Conservation (phyloP, 2,329 filamentous ascomycete genomes). For the Diaporthe batatas region DNA sequence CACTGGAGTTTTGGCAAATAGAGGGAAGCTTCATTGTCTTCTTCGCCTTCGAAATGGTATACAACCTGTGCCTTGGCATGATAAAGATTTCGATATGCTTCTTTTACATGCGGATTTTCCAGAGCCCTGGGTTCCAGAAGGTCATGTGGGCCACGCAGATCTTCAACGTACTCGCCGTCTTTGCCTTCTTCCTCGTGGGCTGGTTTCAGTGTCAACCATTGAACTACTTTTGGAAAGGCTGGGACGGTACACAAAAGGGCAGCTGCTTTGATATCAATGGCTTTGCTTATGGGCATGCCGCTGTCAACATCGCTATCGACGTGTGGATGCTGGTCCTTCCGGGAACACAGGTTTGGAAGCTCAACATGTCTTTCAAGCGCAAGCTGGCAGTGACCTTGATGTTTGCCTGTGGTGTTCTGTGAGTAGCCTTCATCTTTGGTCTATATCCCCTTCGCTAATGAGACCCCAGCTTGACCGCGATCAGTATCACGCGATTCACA, state of each 20-base stretch:
- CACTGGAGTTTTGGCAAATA: conserved; percentile 46
- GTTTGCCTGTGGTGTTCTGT: conserved; percentile 53
- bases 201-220: conserved; percentile 14
- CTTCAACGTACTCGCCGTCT: background rate
- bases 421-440: background rate
- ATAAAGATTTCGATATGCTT: conserved; percentile 37
- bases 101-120: conserved; percentile 28
- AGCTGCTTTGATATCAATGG: conserved; percentile 23
- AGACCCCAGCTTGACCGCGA: conserved; percentile 48
- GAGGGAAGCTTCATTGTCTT: conserved; percentile 36
- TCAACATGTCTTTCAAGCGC: conserved; percentile 56
- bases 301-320: conserved; percentile 57
- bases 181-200: background rate
- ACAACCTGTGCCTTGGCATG: conserved; percentile 8
- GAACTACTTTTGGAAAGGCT: background rate
- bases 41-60: conserved; percentile 16
- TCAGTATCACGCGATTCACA: conserved; percentile 49
- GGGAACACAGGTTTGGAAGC: conserved; percentile 53
- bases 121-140: background rate
- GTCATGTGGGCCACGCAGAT: conserved; percentile 18
- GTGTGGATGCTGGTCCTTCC: conserved; percentile 56
- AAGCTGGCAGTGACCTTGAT: conserved; percentile 54
- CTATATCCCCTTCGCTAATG: background rate
- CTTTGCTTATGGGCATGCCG: conserved; percentile 51
- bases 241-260: conserved; percentile 1